Base-by-base conservation (phyloP, 306 rosid species). In the Trifolium pratense region DNA sequence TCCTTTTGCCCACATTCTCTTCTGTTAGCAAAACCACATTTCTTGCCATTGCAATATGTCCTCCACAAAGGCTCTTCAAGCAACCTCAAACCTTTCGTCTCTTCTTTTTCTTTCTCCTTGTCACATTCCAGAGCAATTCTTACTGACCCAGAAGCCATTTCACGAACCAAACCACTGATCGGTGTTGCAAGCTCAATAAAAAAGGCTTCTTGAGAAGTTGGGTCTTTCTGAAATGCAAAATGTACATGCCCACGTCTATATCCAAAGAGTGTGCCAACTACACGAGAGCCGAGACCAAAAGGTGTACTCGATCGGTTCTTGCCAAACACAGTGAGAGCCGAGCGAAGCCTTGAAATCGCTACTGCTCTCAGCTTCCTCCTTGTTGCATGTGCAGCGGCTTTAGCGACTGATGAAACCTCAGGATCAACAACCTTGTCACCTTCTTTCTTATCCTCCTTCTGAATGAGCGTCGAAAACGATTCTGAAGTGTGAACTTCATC, bases 101-200 rank as follows among this genome's bases (percentile, higher is more conserved):
- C 78, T 25, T 78, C 79, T 26, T 79, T 78, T 17, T 80, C 88
- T 75, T 71, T 88, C 36, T 63, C 87, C 73, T 71, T 93, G 48
- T 91, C 89, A 61, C 98, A 91, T 70, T 93, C 98, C 70, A 93
- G 70, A 2, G 97, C 97, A 68, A 93, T 93, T 80, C 98, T 79
- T 46, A 93, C 98, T 36, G 91, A 83, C 75, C 98, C 98, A 4
- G 97, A 89, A 7, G 97, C 98, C 97, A 93, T 91, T 84, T 93
- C 97, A 13, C 84, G 84, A 56, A 93, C 98, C 84, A 93, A 70
- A 17, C 87, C 94, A 55, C 94, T 91, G 18, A 93, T 91, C 5
- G 98, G 98, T 0, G 98, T 93, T 34, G 97, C 93, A 0, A 93
- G 93, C 87, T 91, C 98, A n/a, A 93, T 84, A 63, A 91, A 59